Evolutionary conservation across 371 early-diverging fungal genomes (phyloP), one percentile per base, ranked within the genome.

Genomic region (Furculomyces boomerangus): DNA sequence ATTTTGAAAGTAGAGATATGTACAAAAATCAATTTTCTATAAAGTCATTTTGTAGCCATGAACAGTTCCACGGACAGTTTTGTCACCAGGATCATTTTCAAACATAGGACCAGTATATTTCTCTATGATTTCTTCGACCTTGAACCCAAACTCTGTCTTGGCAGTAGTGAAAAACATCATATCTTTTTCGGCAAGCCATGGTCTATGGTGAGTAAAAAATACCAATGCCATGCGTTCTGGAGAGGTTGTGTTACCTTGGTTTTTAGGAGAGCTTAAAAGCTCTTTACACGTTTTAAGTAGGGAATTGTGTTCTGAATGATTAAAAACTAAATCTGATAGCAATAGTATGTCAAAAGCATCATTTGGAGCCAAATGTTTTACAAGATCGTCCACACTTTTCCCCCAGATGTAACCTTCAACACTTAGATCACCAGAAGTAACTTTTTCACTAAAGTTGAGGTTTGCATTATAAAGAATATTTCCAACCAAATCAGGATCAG

Each of bases 341-440:
- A 93, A 79, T 49, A 93, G 75, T 16, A 88, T 75, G 63, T 93
- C 92, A 57, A 72, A 93, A 45, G 49, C 31, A 35, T 52, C 51
- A 45, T 50, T 32, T 49, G 26, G 1, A 54, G 49, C 66, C 43
- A 75, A 60, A 50, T 65, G 64, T 0, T 59, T 60, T n/a, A 71
- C 61, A 7, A 88, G 66, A 2, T 64, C 66, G 1, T 65, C 64
- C 0, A 78, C 74, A 22, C 83, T 72, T 51, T 74, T 70, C 22
- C 94, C 94, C 94, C 94, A 93, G 40, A 86, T 71, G 63, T 80
- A 87, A 0, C 93, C 93, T 60, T 76, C 65, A 13, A 71, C 68
- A 24, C 55, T 43, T 2, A 74, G 54, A 10, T 48, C 30, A 1
- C 57, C 56, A 14, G 60, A 37, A 1, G 52, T 59, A 0, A 62